phyloP scores from a whole-genome alignment of 148 eudicot genomes.

The Selenicereus undatus region DNA sequence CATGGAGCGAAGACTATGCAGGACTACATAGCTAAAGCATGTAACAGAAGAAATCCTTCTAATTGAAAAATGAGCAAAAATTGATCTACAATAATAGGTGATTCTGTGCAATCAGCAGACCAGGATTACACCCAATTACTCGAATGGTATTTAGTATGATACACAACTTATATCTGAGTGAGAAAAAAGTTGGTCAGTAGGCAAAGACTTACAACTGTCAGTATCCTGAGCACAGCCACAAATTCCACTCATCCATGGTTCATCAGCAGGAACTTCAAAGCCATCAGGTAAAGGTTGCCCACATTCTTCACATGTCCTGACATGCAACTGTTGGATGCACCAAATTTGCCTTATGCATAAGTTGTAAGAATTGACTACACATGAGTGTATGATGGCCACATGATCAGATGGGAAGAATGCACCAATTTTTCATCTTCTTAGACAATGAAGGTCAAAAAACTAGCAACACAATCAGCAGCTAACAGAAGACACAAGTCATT shows the following conservation, averaged over 20 bases:
- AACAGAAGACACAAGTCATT: neutral
- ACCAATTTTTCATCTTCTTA: neutral
- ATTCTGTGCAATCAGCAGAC: too few species aligned
- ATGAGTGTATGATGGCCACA: neutral
- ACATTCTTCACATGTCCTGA: slow-evolving; percentile 35
- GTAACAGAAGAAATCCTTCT: neutral
- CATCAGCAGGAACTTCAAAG: slow-evolving; percentile 41
- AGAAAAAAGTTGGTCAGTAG: neutral
- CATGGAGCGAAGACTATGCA: neutral
- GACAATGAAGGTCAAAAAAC: neutral
- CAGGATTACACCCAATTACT: neutral
- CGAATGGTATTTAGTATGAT: neutral
- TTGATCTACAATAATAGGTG: neutral
- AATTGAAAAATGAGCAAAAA: neutral
- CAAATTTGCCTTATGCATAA: neutral
- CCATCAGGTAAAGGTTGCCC: slow-evolving; percentile 42
- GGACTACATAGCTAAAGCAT: neutral
- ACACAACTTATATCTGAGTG: neutral
- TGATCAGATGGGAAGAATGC: neutral
- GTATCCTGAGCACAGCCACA: slow-evolving; percentile 37
- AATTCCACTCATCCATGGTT: slow-evolving; percentile 44
- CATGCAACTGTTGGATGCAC: slow-evolving; percentile 30
- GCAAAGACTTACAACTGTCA: slow-evolving; percentile 32
- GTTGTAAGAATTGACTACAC: neutral
- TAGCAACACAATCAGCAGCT: neutral